Base-by-base conservation (phyloP, 1,284 basidiomycete species). In the Xerocomus nothofagi region DNA sequence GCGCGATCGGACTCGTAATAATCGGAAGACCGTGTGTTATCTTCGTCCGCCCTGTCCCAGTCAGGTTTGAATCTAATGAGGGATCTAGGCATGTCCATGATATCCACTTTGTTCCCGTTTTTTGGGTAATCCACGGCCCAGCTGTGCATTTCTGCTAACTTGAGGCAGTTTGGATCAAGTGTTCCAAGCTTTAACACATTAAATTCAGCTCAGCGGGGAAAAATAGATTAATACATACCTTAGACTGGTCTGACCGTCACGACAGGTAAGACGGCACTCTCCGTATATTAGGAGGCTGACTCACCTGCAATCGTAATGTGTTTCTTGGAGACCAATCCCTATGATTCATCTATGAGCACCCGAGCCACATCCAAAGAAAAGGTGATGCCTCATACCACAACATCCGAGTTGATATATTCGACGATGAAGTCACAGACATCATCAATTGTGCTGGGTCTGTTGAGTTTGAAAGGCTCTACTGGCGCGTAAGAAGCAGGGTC, bases 391-490 rank as follows among this genome's bases (percentile, higher is more conserved):
- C 48, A 27, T 67, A 88, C 86, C 71, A 87, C 67, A 30, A 88
- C 77, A 59, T 92, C 89, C 0, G 87, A 89, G 54, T 87, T 80
- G 60, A 91, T 88, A 52, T 89, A 93, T 57, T 92, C 83, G 18
- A 93, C 80, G 26, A 93, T 75, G 62, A 93, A 93, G 55, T 91
- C 77, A 54, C 84, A 86, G 2, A 93, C 82, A 56, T 93, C 89
- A 2, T 85, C 75, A 6, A 91, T 79, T 0, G 77, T 82, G 53
- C 82, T 82, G 2, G 80, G 73, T 21, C 78, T 73, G 4, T 77
- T 75, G 2, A 88, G 69, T 6, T 68, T 70, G 17, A 75, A 67
- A 27, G 74, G 67, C 0, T 56, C 53, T 3, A 66, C 71, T 8
- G 74, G 45, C 3, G 69, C 58, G 60, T 91, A 91, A 9, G 71